A percentile compares a stretch with the other conserved stretches of the same genome.
phyloP scores from a whole-genome alignment of 805 yeast species.

The Ogataea ramenticola region DNA sequence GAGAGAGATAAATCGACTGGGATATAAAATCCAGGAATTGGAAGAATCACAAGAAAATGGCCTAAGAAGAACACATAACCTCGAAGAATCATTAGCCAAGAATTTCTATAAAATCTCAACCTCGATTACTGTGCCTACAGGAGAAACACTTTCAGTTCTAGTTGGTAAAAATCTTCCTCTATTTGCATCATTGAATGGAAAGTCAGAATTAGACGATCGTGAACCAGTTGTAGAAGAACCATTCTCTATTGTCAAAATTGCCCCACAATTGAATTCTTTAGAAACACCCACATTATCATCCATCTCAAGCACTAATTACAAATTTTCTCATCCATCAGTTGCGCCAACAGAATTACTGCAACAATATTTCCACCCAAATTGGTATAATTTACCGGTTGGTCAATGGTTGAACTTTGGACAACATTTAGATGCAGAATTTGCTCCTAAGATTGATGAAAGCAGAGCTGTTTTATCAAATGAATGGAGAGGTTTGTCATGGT shows the following conservation, averaged over 20 bases:
- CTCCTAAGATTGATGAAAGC: conserved; percentile 58
- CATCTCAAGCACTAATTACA: conserved; percentile 30
- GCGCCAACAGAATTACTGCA: conserved; percentile 47
- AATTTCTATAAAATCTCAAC: conserved; percentile 59
- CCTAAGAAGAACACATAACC: conserved; percentile 3
- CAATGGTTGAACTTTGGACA: conserved; percentile 49
- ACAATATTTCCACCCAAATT: conserved; percentile 51
- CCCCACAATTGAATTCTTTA: conserved; percentile 41
- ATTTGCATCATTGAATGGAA: conserved; percentile 62
- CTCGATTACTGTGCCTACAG: conserved; percentile 41
- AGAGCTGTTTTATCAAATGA: conserved; percentile 45
- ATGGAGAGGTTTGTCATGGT: conserved; percentile 45
- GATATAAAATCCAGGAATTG: conserved; percentile 19
- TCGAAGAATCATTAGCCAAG: conserved; percentile 38
- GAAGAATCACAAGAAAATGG: conserved; percentile 2
- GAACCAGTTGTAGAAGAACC: conserved; percentile 61
- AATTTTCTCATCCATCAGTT: conserved; percentile 7
- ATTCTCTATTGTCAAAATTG: conserved; percentile 56
- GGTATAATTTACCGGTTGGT: conserved; percentile 58
- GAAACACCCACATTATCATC: conserved; percentile 36
- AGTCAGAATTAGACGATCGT: conserved; percentile 71
- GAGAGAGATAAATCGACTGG: conserved; percentile 48
- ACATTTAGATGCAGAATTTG: conserved; percentile 43
- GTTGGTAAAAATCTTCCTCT: conserved; percentile 66
- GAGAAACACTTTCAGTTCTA: conserved; percentile 58